A percentile compares a stretch with the other conserved stretches of the same genome.
These are phyloP conservation scores for Porodaedalea pini DNA, from an alignment of 1,284 basidiomycete species.

Conservation along the genomic window DNA sequence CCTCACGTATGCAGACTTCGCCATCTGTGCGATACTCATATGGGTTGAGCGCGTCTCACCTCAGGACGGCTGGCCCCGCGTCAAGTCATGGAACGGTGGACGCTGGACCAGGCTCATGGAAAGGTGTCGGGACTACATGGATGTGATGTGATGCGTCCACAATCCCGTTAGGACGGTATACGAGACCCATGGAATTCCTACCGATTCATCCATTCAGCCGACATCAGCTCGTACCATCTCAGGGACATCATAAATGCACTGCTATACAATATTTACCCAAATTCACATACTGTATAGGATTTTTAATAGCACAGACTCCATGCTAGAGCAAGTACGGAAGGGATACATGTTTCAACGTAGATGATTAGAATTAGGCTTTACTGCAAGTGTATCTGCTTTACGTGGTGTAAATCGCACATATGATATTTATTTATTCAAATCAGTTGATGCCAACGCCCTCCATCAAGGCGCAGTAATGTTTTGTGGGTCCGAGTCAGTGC, in stretches of 20 bases:
- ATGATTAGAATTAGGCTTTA: not conserved
- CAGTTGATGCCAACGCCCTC: no score
- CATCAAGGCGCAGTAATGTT: not conserved
- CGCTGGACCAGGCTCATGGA: conserved; percentile 59
- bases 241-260: no score
- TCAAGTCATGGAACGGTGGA: conserved; percentile 60
- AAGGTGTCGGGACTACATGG: conserved; percentile 59
- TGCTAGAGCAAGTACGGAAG: no score
- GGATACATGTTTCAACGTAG: no score
- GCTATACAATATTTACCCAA: no score
- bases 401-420: not conserved
- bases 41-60: conserved; percentile 68
- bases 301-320: no score
- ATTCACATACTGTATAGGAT: not conserved
- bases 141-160: conserved; percentile 34
- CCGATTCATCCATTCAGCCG: no score
- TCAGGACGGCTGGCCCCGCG: conserved; percentile 61
- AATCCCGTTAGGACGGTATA: not conserved
- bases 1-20: conserved; percentile 67
- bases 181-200: no score
- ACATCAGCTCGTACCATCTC: no score
- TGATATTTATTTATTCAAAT: not conserved
- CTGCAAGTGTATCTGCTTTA: not conserved
- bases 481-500: not conserved
- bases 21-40: conserved; percentile 61